Base-by-base conservation (phyloP, 306 rosid species). In the Canavalia ensiformis region DNA sequence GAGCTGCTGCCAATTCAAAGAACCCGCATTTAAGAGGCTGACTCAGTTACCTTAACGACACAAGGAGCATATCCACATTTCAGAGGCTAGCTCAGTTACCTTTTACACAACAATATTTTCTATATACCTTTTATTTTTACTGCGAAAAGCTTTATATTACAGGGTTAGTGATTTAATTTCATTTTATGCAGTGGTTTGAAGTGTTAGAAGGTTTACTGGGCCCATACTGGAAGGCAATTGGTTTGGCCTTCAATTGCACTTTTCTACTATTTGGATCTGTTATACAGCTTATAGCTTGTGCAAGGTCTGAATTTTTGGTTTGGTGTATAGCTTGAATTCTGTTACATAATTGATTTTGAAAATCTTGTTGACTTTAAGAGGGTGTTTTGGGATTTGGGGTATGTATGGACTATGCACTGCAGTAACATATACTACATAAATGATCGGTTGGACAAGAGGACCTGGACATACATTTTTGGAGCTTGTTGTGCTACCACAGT, bases 401-500 rank as follows among this genome's bases (percentile, higher is more conserved):
- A 13, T 44, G 33, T 31, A 18, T 18, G 25, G 25, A 37, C 41
- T 37, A 37, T 37, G 4, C 41, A 69, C 3, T 57, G 88, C 91
- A 95, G 98, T 82, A 95, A 92, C 68, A 95, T 95, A 83, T 95
- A 95, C 78, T 90, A 90, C 79, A 84, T 95, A 88, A 91, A 92
- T 81, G 97, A 92, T 76, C 87, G 91, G 49, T 81, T 95, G 88
- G 97, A 95, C 72, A 95, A 95, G 83, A 91, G 97, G 89, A 95
- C 97, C 8, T 95, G 99, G 97, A 95, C 97, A 11, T 95, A 95
- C 63, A 91, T 92, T 44, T 95, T 95, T 33, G 98, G 98, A 83
- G 97, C 97, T 5, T 95, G 98, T 35, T 95, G 98, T 84, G 98
- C 98, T 45, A 95, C 97, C 45, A 92, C 98, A 6, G 98, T 95